These are phyloP conservation scores for Candolleomyces efflorescens DNA, from an alignment of 768 basidiomycete genomes.

Conservation along the genomic window DNA sequence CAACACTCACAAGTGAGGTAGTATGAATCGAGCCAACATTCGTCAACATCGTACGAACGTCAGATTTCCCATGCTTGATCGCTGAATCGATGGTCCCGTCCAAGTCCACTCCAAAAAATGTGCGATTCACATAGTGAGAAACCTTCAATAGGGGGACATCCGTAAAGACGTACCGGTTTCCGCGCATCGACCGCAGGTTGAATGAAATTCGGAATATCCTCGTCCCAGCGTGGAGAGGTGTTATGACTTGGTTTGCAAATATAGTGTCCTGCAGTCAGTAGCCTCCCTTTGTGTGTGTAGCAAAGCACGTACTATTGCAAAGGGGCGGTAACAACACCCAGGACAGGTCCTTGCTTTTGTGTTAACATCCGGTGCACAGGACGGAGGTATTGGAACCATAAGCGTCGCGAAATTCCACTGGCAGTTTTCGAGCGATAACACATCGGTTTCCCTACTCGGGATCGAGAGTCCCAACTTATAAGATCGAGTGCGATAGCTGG, in stretches of 20 bases:
- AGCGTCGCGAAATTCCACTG: too few relatives aligned
- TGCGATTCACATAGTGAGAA: not conserved
- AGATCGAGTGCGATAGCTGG: slow-evolving; percentile 6
- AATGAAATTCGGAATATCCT: slow-evolving; percentile 1
- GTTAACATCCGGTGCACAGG: too few relatives aligned
- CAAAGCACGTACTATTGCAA: slow-evolving; percentile 32
- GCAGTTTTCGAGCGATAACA: too few relatives aligned
- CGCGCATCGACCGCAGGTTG: slow-evolving; percentile 11
- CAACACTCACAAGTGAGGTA: slow-evolving; percentile 30
- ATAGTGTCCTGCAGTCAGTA: not conserved
- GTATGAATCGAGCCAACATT: slow-evolving; percentile 45
- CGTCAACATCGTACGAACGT: slow-evolving; percentile 28
- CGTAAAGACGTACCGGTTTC: slow-evolving; percentile 2
- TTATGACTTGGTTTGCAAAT: not conserved
- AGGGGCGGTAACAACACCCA: slow-evolving; percentile 10
- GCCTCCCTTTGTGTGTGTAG: slow-evolving; percentile 1
- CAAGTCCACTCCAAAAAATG: slow-evolving; percentile 44
- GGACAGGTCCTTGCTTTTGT: too few relatives aligned
- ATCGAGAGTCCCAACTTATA: too few relatives aligned
- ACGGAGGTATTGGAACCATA: too few relatives aligned
- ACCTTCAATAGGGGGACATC: not conserved
- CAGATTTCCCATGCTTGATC: slow-evolving; percentile 20
- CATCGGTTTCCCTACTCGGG: too few relatives aligned
- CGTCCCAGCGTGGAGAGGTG: slow-evolving; percentile 2
- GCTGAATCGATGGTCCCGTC: slow-evolving; percentile 39